Evolutionary conservation across 202 grass and related monocot genomes (phyloP), one percentile per base, ranked within the genome.

Genomic region (Musa balbisiana): DNA sequence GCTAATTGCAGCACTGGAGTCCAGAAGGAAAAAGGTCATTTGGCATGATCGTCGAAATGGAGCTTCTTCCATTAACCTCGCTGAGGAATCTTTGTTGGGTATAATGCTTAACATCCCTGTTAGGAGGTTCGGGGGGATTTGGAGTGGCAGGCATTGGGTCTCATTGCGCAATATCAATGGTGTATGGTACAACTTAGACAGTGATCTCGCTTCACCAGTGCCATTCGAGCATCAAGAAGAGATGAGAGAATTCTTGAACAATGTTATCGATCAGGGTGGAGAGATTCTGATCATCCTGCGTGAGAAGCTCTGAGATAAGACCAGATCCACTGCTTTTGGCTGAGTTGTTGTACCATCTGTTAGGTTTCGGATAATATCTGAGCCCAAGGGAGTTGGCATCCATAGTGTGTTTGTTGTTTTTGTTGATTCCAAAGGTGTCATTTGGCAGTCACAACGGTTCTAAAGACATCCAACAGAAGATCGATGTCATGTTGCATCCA

Each of bases 151-250:
- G 85, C 91, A 94, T 87, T 92, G 91, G 91, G 79, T 92, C 10
- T 81, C 95, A 43, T 76, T 99, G 75, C 76, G 87, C 59, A 85
- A 73, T n/a, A 83, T 99, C 67, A 50, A 77, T 73, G 82, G 85
- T 65, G 10, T 85, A 17, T 99, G 95, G 91, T 99, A 94, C 72
- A 94, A 94, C 80, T 72, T 94, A 76, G 87, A 99, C 69, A 99
- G 89, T 83, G 85, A 94, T 85, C 78, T 98, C 71, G 74, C 81
- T 56, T 69, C 80, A 64, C 91, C 95, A 21, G 68, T 83, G n/a
- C 69, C 76, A 23, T 98, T 92, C 83, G 72, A 83, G 67, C 76
- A 86, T 64, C 72, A 82, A 76, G 81, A 87, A 69, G 62, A 82
- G n/a, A 64, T 99, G 70, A 79, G 87, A 49, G 72, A 55, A 1